These are phyloP conservation scores for Suillus subluteus DNA, from an alignment of 768 basidiomycete species.

Conservation along the genomic window DNA sequence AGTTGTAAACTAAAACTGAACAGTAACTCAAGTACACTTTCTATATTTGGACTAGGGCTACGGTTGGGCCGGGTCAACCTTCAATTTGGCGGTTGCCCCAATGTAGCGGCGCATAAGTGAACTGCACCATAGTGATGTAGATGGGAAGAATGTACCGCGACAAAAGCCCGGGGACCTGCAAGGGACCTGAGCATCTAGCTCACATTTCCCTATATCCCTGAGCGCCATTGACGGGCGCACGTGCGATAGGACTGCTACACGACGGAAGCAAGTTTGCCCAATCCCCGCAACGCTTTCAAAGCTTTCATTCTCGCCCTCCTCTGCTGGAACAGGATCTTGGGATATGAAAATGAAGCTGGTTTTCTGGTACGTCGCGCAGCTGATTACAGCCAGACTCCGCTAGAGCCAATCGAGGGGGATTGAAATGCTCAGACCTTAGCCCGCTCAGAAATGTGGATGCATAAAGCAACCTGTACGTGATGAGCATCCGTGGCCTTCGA, in stretches of 20 bases:
- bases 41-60: no score
- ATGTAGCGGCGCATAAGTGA: no score
- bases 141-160: background rate
- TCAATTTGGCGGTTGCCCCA: no score
- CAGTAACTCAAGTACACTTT: no score
- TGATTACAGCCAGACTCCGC: conserved; percentile 61
- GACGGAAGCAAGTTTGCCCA: conserved; percentile 36
- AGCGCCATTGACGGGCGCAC: background rate
- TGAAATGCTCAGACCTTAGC: conserved; percentile 81
- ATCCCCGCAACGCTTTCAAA: conserved; percentile 62
- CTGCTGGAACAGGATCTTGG: conserved; percentile 48
- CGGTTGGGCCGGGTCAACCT: no score
- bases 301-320: conserved; percentile 36
- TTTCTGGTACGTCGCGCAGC: conserved; percentile 75
- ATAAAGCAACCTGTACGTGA: conserved; percentile 47
- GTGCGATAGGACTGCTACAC: conserved; percentile 15
- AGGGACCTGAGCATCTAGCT: background rate
- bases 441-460: conserved; percentile 61
- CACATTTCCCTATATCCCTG: background rate
- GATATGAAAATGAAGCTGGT: conserved; percentile 34
- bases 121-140: no score
- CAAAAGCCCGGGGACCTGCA: background rate
- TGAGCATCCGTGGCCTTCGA: conserved; percentile 74
- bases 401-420: conserved; percentile 65
- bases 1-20: no score